Percentiles rank a stretch among this genome's conserved stretches.
These are phyloP conservation scores for Saraca asoca DNA, from an alignment of 331 rosid species.

Conservation along the genomic window DNA sequence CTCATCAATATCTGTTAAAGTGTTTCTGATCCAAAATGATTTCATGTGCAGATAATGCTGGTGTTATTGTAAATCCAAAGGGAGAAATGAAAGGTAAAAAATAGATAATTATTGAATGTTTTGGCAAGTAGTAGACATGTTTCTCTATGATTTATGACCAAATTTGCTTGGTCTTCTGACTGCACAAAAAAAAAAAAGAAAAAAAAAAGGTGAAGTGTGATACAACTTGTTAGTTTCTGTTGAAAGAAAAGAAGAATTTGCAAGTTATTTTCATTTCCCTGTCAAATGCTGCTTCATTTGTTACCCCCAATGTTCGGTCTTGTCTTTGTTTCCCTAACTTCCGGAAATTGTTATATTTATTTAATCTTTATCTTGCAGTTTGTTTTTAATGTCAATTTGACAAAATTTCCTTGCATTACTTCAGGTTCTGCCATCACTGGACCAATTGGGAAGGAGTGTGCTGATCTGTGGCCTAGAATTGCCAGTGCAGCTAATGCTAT, in stretches of 20 bases:
- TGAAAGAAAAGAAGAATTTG: neutral
- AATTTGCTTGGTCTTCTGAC: neutral
- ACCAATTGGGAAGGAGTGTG: constrained; percentile 33
- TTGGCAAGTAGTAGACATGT: neutral
- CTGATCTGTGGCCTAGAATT: constrained; percentile 34
- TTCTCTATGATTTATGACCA: neutral
- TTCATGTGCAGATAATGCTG: constrained; percentile 23
- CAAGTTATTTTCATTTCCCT: neutral
- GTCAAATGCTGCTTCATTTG: neutral
- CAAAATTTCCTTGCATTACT: neutral
- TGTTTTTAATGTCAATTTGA: neutral
- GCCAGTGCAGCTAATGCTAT: constrained; percentile 31
- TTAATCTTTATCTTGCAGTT: neutral
- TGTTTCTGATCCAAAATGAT: neutral
- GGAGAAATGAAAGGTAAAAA: constrained; percentile 23
- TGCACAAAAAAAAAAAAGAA: neutral
- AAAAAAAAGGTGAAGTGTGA: too few species aligned
- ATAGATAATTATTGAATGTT: neutral
- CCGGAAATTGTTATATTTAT: neutral
- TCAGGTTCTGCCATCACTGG: constrained; percentile 30
- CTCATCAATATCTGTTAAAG: too few species aligned
- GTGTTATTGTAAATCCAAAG: constrained; percentile 25
- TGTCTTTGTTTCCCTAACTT: neutral
- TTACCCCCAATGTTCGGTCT: neutral
- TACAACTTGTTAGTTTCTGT: too few species aligned